Percentiles rank a stretch among this genome's conserved stretches.
phyloP scores from a whole-genome alignment of 148 eudicot species.

The Polygonum aviculare region DNA sequence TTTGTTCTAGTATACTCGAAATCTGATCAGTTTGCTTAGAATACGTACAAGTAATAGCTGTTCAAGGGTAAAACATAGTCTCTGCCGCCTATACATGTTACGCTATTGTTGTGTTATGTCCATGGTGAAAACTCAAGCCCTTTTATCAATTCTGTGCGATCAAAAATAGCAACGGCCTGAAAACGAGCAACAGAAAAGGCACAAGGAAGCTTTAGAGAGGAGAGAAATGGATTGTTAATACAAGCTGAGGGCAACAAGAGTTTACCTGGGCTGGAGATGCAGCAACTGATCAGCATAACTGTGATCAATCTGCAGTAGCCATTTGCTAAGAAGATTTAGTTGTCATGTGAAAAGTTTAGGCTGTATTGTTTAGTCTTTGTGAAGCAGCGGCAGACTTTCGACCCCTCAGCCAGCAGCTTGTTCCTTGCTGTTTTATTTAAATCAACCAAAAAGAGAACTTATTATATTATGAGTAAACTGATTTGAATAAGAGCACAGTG shows the following conservation, averaged over 20 bases:
- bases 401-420: slow-evolving; percentile 45
- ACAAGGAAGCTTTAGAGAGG: neutral
- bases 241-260: neutral
- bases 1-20: neutral
- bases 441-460: neutral
- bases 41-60: neutral
- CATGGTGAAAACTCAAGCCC: slow-evolving; percentile 1
- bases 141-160: neutral
- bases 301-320: neutral
- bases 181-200: neutral
- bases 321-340: slow-evolving; percentile 20
- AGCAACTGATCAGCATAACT: slow-evolving; percentile 2
- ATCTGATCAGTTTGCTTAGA: neutral
- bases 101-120: neutral
- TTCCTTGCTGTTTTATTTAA: slow-evolving; percentile 27
- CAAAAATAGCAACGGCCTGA: neutral
- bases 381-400: slow-evolving; percentile 24
- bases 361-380: neutral
- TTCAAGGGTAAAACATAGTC: neutral
- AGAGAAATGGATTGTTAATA: neutral
- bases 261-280: neutral
- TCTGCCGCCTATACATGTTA: slow-evolving; percentile 4
- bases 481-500: neutral
- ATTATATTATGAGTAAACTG: neutral
- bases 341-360: neutral